phyloP scores from a whole-genome alignment of 148 eudicot species.

The Beta vulgaris region DNA sequence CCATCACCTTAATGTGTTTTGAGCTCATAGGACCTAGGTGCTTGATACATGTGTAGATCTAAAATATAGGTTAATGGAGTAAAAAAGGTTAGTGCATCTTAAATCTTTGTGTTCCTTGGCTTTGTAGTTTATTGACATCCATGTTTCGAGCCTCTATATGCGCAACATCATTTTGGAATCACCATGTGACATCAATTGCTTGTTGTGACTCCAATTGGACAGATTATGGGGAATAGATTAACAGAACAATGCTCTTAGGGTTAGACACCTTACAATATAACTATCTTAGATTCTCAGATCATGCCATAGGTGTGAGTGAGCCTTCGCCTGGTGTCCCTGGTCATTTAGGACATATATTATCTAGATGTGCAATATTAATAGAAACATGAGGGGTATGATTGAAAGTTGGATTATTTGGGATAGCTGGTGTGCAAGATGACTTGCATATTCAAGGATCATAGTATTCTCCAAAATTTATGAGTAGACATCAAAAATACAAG shows the following conservation, averaged over 20 bases:
- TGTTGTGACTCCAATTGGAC: not conserved
- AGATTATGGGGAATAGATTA: no score
- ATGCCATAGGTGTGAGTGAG: not conserved
- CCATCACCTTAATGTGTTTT: not conserved
- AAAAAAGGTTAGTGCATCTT: not conserved
- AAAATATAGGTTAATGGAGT: not conserved
- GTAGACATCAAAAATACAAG: not conserved
- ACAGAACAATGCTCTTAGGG: not conserved
- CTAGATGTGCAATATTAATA: not conserved
- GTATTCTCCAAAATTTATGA: not conserved
- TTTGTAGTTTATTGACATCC: not conserved
- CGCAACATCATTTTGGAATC: not conserved
- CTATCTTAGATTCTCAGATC: not conserved
- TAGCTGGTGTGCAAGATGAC: not conserved
- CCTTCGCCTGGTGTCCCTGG: not conserved
- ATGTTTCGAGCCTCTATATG: not conserved
- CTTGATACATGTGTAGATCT: not conserved
- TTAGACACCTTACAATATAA: not conserved
- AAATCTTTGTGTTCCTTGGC: not conserved
- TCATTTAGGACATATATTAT: not conserved
- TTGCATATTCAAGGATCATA: conserved; percentile 3
- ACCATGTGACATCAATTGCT: not conserved
- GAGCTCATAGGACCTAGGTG: not conserved
- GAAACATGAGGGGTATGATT: not conserved
- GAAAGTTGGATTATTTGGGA: not conserved